phyloP scores from a whole-genome alignment of 306 rosid genomes.

The Prunus mume region DNA sequence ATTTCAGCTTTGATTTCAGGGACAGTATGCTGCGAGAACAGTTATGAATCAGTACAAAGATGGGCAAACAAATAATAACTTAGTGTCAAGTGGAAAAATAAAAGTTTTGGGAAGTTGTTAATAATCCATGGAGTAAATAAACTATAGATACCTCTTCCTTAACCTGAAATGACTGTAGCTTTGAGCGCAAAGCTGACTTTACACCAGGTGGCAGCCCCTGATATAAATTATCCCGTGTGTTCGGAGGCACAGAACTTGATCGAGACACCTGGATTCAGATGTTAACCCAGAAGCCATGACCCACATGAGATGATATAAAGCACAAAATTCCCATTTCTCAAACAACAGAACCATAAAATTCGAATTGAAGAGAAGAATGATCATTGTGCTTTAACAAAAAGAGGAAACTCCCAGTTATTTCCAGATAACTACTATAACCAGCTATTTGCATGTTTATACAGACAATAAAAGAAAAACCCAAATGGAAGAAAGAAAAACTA shows the following conservation, averaged over 20 bases:
- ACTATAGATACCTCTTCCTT: conserved; percentile 78
- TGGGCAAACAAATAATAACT: background rate
- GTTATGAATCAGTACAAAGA: background rate
- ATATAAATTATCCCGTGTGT: conserved; percentile 91
- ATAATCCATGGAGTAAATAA: background rate
- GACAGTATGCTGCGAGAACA: conserved; percentile 66
- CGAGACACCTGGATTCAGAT: conserved; percentile 70
- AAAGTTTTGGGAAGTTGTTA: background rate
- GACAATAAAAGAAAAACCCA: background rate
- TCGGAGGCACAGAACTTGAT: conserved; percentile 91
- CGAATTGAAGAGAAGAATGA: background rate
- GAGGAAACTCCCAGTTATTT: background rate
- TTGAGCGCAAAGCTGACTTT: conserved; percentile 80
- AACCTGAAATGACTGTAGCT: conserved; percentile 70
- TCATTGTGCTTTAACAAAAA: background rate
- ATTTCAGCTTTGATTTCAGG: conserved; percentile 90
- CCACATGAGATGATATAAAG: background rate
- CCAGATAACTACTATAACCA: background rate
- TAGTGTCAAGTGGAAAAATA: background rate
- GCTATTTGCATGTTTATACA: background rate
- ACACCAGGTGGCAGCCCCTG: conserved; percentile 91
- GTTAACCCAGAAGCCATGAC: conserved; percentile 3
- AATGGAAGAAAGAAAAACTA: background rate
- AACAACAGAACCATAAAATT: background rate
- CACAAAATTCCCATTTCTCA: background rate